Conservation (phyloP, 495 filamentous ascomycete genomes). For the Aspergillus homomorphus region DNA sequence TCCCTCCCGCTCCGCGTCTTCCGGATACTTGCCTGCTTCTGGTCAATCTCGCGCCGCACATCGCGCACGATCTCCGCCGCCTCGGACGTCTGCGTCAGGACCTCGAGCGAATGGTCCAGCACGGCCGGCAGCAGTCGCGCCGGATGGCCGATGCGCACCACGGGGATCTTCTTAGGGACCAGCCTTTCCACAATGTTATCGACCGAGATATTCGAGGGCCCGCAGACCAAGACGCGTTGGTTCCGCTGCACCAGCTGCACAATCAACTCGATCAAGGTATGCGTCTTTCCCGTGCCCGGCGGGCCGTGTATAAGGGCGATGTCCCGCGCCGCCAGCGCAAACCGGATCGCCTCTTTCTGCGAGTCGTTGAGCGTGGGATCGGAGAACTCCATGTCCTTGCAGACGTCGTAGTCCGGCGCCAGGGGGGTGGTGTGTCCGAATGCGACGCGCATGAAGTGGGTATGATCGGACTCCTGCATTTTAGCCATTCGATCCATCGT, state of each 20-base stretch:
- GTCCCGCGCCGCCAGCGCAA: slow-evolving; percentile 78
- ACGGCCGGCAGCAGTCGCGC: slow-evolving; percentile 88
- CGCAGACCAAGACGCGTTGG: slow-evolving; percentile 82
- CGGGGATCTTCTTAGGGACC: slow-evolving; percentile 74
- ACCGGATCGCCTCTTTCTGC: slow-evolving; percentile 87
- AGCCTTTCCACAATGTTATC: slow-evolving; percentile 99
- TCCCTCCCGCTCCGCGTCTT: slow-evolving; percentile 83
- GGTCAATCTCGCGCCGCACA: slow-evolving; percentile 88
- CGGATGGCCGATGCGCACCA: slow-evolving; percentile 89
- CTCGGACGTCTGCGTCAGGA: slow-evolving; percentile 87
- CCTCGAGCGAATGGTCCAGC: slow-evolving; percentile 83
- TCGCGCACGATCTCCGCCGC: slow-evolving; percentile 89
- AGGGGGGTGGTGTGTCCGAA: slow-evolving; percentile 61
- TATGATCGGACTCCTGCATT: slow-evolving; percentile 66
- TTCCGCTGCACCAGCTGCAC: slow-evolving; percentile 73
- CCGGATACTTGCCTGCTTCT: slow-evolving; percentile 80
- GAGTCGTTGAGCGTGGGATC: slow-evolving; percentile 81
- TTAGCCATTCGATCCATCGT: slow-evolving; percentile 78
- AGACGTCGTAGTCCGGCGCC: slow-evolving; percentile 46
- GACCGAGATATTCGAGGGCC: slow-evolving; percentile 92
- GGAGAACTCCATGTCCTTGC: slow-evolving; percentile 66
- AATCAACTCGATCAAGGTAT: slow-evolving; percentile 93
- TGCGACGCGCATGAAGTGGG: slow-evolving; percentile 73
- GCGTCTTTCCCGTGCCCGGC: slow-evolving; percentile 95
- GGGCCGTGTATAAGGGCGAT: slow-evolving; percentile 94